Percentiles rank a stretch among this genome's conserved stretches.
Evolutionary conservation across 352 stramenopile species (phyloP).

Genomic region (Phytophthora ohioensis): DNA sequence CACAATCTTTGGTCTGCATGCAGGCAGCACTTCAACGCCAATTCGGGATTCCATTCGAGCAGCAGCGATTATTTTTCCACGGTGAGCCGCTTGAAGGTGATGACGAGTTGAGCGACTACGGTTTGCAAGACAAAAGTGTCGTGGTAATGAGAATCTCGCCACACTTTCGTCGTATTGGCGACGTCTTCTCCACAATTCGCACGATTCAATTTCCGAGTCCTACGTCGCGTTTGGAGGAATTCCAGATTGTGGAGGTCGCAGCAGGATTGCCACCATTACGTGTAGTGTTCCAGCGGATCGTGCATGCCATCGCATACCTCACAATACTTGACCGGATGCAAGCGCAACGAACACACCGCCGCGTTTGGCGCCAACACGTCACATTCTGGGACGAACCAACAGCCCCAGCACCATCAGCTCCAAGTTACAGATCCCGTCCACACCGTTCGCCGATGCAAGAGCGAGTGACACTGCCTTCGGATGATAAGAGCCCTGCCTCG

Average conservation of each 20-base stretch:
- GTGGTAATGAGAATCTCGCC: conserved; percentile 57
- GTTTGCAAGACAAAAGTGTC: conserved; percentile 61
- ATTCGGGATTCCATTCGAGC: conserved; percentile 63
- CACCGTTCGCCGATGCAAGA: conserved; percentile 3
- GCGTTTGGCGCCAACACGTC: conserved; percentile 57
- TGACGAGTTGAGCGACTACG: conserved; percentile 66
- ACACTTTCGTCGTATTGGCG: conserved; percentile 67
- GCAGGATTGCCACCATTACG: conserved; percentile 60
- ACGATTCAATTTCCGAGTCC: conserved; percentile 53
- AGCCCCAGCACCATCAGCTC: background rate
- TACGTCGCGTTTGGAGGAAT: conserved; percentile 50
- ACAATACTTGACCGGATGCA: conserved; percentile 62
- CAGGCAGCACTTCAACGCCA: conserved; percentile 69
- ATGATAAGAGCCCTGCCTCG: conserved; percentile 27
- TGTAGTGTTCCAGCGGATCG: conserved; percentile 66
- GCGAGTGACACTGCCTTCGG: conserved; percentile 1
- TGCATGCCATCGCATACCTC: conserved; percentile 67
- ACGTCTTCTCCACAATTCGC: conserved; percentile 69
- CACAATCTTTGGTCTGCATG: conserved; percentile 61
- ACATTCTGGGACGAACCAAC: conserved; percentile 51
- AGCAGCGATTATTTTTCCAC: conserved; percentile 67
- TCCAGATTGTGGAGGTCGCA: conserved; percentile 67
- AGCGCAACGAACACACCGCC: conserved; percentile 45
- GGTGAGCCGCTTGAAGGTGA: conserved; percentile 68
- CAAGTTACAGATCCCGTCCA: conserved; percentile 12